These are phyloP conservation scores for Miscanthus lutarioriparius DNA, from an alignment of 176 grass and related monocot genomes.

Conservation along the genomic window DNA sequence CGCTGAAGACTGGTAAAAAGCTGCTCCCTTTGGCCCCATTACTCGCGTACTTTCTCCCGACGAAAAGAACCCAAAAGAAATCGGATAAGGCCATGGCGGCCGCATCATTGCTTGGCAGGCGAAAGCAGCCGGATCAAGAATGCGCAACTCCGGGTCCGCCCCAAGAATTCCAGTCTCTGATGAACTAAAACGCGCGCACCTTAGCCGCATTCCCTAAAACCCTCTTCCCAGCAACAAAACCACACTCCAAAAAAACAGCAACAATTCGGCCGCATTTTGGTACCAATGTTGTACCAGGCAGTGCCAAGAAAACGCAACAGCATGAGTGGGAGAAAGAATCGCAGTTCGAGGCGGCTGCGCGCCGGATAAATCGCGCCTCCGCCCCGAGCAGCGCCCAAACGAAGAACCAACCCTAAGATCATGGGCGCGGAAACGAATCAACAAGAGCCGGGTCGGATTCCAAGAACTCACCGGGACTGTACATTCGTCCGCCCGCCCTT, in stretches of 20 bases:
- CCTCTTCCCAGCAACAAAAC: not conserved
- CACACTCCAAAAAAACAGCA: not conserved
- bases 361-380: too few relatives aligned
- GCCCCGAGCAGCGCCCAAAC: not conserved
- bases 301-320: not conserved
- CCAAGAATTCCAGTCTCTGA: slow-evolving; percentile 24
- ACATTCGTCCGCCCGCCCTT: slow-evolving; percentile 31
- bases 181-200: not conserved
- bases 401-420: slow-evolving; percentile 18
- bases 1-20: slow-evolving; percentile 46
- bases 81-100: slow-evolving; percentile 33
- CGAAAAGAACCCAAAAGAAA: slow-evolving; percentile 33
- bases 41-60: slow-evolving; percentile 18
- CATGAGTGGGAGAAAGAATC: slow-evolving; percentile 4
- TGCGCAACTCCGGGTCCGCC: slow-evolving; percentile 14
- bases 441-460: slow-evolving; percentile 40
- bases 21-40: slow-evolving; percentile 42
- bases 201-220: slow-evolving; percentile 27
- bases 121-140: slow-evolving; percentile 15
- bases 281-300: not conserved
- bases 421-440: not conserved
- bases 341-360: slow-evolving; percentile 5
- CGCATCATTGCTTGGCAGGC: slow-evolving; percentile 23
- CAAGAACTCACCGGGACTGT: slow-evolving; percentile 49
- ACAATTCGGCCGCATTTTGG: slow-evolving; percentile 17